phyloP scores from a whole-genome alignment of 768 basidiomycete genomes.

The Boletus edulis region DNA sequence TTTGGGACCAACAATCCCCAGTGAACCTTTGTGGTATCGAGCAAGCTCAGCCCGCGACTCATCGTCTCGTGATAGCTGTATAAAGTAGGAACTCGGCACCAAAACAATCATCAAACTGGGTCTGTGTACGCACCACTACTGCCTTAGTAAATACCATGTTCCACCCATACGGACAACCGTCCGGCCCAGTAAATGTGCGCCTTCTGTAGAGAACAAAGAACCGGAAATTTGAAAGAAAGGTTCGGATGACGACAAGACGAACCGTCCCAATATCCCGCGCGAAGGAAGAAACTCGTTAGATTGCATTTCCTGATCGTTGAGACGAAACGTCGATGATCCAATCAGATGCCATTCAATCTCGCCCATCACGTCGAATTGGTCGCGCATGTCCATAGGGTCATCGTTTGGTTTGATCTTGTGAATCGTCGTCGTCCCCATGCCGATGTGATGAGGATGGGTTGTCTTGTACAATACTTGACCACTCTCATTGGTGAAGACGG shows the following conservation, averaged over 20 bases:
- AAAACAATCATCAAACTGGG: background rate
- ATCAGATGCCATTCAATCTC: constrained; percentile 35
- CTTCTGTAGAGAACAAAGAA: constrained; percentile 8
- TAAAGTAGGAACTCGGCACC: background rate
- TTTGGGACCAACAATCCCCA: constrained; percentile 20
- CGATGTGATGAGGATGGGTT: constrained; percentile 10
- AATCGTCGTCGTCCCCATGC: constrained; percentile 21
- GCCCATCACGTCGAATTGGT: constrained; percentile 32
- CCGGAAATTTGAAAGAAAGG: background rate
- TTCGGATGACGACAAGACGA: background rate
- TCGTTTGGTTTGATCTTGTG: constrained; percentile 24
- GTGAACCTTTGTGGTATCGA: constrained; percentile 17
- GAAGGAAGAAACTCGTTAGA: constrained; percentile 25
- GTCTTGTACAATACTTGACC: constrained; percentile 33
- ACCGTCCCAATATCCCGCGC: constrained; percentile 24
- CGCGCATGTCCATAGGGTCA: constrained; percentile 22
- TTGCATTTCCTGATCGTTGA: constrained; percentile 24
- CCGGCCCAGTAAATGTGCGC: constrained; percentile 33
- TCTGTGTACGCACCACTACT: constrained; percentile 15
- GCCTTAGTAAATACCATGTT: constrained; percentile 10
- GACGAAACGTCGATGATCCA: constrained; percentile 29
- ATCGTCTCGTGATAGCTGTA: constrained; percentile 22
- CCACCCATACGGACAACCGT: constrained; percentile 35
- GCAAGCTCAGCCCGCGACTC: constrained; percentile 11
- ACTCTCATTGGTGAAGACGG: constrained; percentile 21